Conservation (phyloP, 441 rosid genomes). For the Caryocar brasiliense region DNA sequence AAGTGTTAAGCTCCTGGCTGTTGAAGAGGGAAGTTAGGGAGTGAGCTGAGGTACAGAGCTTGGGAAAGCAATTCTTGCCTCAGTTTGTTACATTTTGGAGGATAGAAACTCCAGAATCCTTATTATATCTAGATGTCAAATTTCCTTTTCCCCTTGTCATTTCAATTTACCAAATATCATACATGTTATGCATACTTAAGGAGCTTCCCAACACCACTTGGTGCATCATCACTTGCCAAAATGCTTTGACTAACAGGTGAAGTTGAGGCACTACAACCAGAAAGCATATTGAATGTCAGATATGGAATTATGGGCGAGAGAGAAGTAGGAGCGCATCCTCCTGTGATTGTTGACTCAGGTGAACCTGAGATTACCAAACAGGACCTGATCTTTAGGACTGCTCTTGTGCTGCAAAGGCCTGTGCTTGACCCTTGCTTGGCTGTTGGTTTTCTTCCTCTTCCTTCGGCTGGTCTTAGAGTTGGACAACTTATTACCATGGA, state of each 20-base stretch:
- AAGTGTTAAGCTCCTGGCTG: too few relatives aligned
- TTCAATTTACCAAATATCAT: too few relatives aligned
- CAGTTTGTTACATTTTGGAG: too few relatives aligned
- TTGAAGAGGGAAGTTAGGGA: too few relatives aligned
- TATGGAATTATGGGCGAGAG: constrained; percentile 74
- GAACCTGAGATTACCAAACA: constrained; percentile 28
- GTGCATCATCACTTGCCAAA: not conserved
- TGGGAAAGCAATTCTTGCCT: too few relatives aligned
- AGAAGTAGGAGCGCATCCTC: constrained; percentile 77
- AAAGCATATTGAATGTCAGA: constrained; percentile 72
- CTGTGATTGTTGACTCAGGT: constrained; percentile 31
- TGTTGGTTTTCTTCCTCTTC: constrained; percentile 86
- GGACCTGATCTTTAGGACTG: constrained; percentile 75
- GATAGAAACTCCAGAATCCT: too few relatives aligned
- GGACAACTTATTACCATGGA: constrained; percentile 81
- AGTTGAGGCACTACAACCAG: constrained; percentile 29
- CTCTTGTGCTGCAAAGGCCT: constrained; percentile 71
- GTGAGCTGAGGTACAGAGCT: too few relatives aligned
- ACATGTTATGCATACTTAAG: too few relatives aligned
- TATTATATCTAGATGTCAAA: too few relatives aligned
- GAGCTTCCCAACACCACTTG: too few relatives aligned
- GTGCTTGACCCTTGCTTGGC: constrained; percentile 90
- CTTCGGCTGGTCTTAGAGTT: constrained; percentile 71
- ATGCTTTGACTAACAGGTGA: constrained; percentile 32
- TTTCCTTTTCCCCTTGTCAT: too few relatives aligned